These are phyloP conservation scores for Aspergillus udagawae DNA, from an alignment of 2,329 filamentous ascomycete species.

Conservation along the genomic window DNA sequence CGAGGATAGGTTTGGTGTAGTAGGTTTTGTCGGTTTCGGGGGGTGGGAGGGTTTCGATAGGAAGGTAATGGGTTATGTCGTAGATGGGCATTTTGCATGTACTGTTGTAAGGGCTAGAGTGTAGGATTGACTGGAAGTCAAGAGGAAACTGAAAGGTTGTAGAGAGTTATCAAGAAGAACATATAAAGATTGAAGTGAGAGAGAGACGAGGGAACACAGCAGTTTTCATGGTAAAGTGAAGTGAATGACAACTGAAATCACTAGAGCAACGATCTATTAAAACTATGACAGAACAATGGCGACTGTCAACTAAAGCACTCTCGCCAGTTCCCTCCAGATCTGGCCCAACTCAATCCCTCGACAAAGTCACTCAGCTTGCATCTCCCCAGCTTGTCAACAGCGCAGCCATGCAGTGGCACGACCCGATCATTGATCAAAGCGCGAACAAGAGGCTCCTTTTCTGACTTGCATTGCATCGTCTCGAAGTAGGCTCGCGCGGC, in stretches of 20 bases:
- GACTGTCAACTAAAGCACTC: slow-evolving; percentile 47
- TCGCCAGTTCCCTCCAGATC: slow-evolving; percentile 68
- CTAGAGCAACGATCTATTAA: neutral
- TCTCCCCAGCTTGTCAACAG: slow-evolving; percentile 64
- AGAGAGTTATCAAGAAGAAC: neutral
- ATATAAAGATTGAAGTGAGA: neutral
- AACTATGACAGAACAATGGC: neutral
- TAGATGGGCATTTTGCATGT: neutral
- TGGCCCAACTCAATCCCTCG: slow-evolving; percentile 69
- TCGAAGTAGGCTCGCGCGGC: slow-evolving; percentile 78
- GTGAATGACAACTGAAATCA: neutral
- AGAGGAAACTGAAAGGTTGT: neutral
- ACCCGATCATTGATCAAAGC: slow-evolving; percentile 82
- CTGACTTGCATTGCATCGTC: slow-evolving; percentile 65
- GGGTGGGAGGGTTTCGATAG: neutral
- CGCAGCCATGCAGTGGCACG: slow-evolving; percentile 66
- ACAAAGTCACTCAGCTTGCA: slow-evolving; percentile 70
- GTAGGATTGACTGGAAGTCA: neutral
- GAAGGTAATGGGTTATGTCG: neutral
- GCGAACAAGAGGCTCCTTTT: slow-evolving; percentile 66
- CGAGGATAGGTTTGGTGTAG: neutral
- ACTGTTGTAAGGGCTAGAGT: too few species aligned
- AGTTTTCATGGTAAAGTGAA: neutral
- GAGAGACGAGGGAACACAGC: neutral
- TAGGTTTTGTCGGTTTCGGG: neutral